A percentile compares a stretch with the other conserved stretches of the same genome.
phyloP scores from a whole-genome alignment of 805 yeast genomes.

The Lipomyces kockii region DNA sequence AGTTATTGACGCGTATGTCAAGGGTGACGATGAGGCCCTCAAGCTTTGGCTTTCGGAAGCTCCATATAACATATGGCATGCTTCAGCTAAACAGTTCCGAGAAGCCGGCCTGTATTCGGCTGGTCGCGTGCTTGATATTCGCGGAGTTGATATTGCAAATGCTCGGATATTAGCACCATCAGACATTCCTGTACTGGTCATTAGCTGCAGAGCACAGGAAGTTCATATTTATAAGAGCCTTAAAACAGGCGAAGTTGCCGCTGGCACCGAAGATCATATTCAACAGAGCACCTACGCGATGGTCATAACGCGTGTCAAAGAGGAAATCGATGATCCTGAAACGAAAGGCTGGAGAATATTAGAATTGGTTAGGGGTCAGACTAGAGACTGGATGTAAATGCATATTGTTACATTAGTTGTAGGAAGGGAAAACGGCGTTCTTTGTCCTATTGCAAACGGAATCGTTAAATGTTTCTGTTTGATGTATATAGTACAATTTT shows the following conservation, averaged over 20 bases:
- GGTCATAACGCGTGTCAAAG: conserved; percentile 93
- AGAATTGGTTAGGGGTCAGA: conserved; percentile 92
- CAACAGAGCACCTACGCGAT: conserved; percentile 92
- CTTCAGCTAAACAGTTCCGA: conserved; percentile 87
- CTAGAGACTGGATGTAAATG: conserved; percentile 71
- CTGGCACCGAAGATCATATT: conserved; percentile 93
- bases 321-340: conserved; percentile 82
- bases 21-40: conserved; percentile 82
- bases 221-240: conserved; percentile 84
- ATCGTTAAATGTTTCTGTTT: neutral
- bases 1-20: conserved; percentile 89
- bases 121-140: conserved; percentile 86
- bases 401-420: neutral
- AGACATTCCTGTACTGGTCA: conserved; percentile 88
- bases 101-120: conserved; percentile 92
- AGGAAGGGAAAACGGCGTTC: neutral
- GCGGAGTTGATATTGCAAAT: conserved; percentile 91
- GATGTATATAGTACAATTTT: conserved; percentile 5
- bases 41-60: conserved; percentile 96
- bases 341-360: conserved; percentile 98
- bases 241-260: conserved; percentile 92
- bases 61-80: conserved; percentile 91
- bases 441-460: neutral
- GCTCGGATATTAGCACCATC: conserved; percentile 88
- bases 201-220: conserved; percentile 96